Evolutionary conservation across 306 rosid species (phyloP).

Genomic region (Purshia tridentata): DNA sequence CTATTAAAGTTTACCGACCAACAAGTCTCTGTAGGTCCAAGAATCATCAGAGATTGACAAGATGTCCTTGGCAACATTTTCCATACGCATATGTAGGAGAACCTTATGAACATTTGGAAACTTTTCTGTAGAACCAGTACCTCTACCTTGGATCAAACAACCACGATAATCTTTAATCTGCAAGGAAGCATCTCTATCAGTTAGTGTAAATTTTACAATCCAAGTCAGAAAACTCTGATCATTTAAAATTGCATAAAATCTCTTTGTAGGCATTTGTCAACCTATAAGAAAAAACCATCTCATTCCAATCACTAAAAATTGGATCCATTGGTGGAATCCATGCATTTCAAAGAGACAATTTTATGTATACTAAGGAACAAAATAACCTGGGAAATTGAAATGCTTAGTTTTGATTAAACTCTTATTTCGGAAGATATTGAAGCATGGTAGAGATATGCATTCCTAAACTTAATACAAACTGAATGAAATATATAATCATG

Average conservation of each 20-base stretch:
- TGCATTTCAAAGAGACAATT: neutral
- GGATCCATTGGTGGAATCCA: too few species aligned
- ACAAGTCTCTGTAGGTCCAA: slow-evolving; percentile 36
- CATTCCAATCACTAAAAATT: too few species aligned
- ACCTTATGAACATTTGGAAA: slow-evolving; percentile 33
- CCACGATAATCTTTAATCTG: slow-evolving; percentile 49
- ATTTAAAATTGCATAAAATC: neutral
- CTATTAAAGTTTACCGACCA: slow-evolving; percentile 28
- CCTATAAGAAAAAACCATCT: neutral
- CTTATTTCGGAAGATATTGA: too few species aligned
- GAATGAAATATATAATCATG: too few species aligned
- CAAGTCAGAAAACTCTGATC: neutral
- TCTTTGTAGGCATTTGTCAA: neutral
- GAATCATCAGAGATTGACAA: slow-evolving; percentile 26
- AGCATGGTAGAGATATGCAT: too few species aligned
- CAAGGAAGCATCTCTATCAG: slow-evolving; percentile 8
- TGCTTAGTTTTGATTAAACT: too few species aligned
- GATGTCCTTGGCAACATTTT: slow-evolving; percentile 43
- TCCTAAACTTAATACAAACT: too few species aligned
- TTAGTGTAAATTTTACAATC: slow-evolving; percentile 7
- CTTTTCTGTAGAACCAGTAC: slow-evolving; percentile 2
- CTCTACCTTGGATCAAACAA: slow-evolving; percentile 19
- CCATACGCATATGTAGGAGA: slow-evolving; percentile 31
- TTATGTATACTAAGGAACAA: too few species aligned
- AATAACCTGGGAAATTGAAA: too few species aligned